Evolutionary conservation across 2,329 filamentous ascomycete genomes (phyloP).

Genomic region (Cordyceps militaris): DNA sequence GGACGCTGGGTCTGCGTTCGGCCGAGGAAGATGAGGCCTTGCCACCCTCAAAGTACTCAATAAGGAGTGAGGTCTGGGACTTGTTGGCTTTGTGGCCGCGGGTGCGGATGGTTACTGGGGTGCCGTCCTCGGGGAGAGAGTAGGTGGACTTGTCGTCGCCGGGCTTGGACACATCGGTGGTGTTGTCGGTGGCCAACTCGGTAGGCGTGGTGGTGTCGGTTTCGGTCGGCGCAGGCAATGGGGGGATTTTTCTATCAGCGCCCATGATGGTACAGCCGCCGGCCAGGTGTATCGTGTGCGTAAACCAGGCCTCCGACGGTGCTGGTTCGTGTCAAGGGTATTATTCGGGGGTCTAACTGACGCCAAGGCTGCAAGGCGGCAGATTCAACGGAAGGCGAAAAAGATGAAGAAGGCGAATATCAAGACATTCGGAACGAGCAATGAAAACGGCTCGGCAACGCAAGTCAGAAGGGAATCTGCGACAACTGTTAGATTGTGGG

Average conservation of each 20-base stretch:
- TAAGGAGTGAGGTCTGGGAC: constrained; percentile 85
- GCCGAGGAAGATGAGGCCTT: constrained; percentile 47
- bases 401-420: neutral
- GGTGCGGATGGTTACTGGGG: constrained; percentile 86
- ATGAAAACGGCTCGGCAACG: neutral
- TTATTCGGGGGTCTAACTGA: neutral
- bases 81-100: constrained; percentile 50
- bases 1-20: constrained; percentile 73
- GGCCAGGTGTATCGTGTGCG: constrained; percentile 10
- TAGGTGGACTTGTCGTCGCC: constrained; percentile 67
- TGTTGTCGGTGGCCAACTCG: constrained; percentile 59
- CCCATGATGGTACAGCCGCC: constrained; percentile 38
- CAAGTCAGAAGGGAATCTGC: constrained; percentile 6
- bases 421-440: constrained; percentile 10
- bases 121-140: constrained; percentile 79
- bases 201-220: constrained; percentile 58
- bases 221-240: constrained; percentile 73
- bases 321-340: neutral
- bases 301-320: neutral
- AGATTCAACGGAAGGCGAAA: neutral
- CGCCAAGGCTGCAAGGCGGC: neutral
- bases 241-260: constrained; percentile 52
- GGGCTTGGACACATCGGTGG: constrained; percentile 60
- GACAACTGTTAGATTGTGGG: neutral
- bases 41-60: constrained; percentile 88